Percentiles rank a stretch among this genome's conserved stretches.
Evolutionary conservation across 306 rosid species (phyloP).

Genomic region (Acacia melanoxylon): DNA sequence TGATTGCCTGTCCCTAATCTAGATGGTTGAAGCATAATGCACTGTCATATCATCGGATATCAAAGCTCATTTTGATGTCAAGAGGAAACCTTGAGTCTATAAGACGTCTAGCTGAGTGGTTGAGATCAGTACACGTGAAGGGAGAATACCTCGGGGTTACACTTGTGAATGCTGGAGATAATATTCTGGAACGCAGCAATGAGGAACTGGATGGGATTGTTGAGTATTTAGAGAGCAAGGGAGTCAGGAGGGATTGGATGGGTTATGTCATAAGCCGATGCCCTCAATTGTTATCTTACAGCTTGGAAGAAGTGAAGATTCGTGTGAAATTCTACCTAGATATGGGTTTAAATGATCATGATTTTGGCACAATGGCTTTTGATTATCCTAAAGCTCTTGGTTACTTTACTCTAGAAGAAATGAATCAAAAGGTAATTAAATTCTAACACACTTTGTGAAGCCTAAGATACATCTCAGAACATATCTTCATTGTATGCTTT

Average conservation of each 20-base stretch:
- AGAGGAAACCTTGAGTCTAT: conserved; percentile 68
- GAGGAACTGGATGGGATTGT: conserved; percentile 74
- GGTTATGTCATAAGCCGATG: conserved; percentile 84
- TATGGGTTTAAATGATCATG: conserved; percentile 76
- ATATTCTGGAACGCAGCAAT: conserved; percentile 51
- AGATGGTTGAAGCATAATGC: conserved; percentile 97
- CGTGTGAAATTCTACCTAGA: conserved; percentile 67
- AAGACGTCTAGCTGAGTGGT: conserved; percentile 60
- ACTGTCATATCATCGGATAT: conserved; percentile 78
- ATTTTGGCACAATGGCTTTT: conserved; percentile 98
- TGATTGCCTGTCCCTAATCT: conserved; percentile 28
- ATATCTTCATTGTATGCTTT: conserved; percentile 8
- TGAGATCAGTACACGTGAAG: conserved; percentile 68
- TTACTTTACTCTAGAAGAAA: conserved; percentile 60
- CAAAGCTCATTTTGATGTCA: conserved; percentile 83
- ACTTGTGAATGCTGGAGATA: conserved; percentile 65
- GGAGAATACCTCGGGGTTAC: conserved; percentile 69
- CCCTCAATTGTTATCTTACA: conserved; percentile 72
- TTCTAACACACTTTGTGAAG: conserved; percentile 15
- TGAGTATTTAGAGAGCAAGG: conserved; percentile 64
- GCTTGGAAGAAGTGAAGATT: conserved; percentile 65
- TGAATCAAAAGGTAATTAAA: conserved; percentile 73
- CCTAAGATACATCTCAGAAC: not conserved
- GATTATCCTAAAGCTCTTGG: conserved; percentile 84
- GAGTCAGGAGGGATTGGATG: conserved; percentile 87